Base-by-base conservation (phyloP, 495 filamentous ascomycete genomes). In the Lasiosphaeris hirsuta region DNA sequence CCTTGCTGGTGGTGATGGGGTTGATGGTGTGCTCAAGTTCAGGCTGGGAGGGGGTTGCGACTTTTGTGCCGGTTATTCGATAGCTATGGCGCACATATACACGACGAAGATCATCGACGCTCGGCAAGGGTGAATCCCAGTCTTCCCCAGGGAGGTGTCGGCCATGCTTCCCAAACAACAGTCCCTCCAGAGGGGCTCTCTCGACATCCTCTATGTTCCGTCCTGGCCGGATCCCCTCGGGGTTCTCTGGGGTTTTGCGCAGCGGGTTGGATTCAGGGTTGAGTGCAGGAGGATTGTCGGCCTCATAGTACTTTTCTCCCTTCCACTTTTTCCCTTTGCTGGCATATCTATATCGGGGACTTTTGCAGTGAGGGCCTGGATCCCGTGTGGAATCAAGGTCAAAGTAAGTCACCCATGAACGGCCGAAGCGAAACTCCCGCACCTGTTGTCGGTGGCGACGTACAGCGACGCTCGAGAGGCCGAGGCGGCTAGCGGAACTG, bases 1-100 rank as follows among this genome's bases (percentile, higher is more conserved):
- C 75, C 63, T 78, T 83, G n/a, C 80, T 77, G 60, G 83, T 83
- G 15, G 82, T 82, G 55, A 86, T 84, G n/a, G 81, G 81, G 62
- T 86, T 83, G 46, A 84, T 82, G 14, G 73, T 62, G 46, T 77
- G 83, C 4, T 77, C 78, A 1, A 58, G 40, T 5, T 56, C 53
- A 14, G 42, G 15, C 6, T 52, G n/a, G 1, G 41, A 9, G 1
- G 7, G 1, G 39, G 51, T 6, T 6, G 30, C 15, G 10, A 11
- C 34, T 42, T 34, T 6, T 38, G 13, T 39, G 41, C 36, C 19
- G 1, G 50, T 50, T 30, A 11, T 17, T 13, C 11, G 59, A 13
- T 10, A 56, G 15, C 42, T 49, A 34, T 6, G 10, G 3, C n/a
- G 23, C 5, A 30, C 5, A 30, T 30, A 5, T 30, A 30, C 23